Conservation (phyloP, 345 rosid species). For the Hevea brasiliensis region DNA sequence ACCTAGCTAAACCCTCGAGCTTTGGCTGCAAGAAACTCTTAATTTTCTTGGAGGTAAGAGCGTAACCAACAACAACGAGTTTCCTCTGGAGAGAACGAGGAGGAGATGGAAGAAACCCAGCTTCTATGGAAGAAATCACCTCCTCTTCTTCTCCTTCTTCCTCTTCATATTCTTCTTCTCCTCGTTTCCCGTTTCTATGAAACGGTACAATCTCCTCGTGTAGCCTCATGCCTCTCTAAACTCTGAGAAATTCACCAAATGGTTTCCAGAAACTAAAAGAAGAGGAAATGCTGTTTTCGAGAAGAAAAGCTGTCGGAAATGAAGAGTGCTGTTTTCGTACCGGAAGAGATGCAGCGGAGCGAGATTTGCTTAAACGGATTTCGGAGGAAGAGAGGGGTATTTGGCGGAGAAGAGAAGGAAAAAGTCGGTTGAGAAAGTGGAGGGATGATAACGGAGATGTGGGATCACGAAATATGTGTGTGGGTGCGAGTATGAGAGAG, state of each 20-base stretch:
- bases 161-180: conserved; percentile 8
- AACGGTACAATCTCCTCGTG: conserved; percentile 36
- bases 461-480: conserved; percentile 5
- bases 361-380: neutral
- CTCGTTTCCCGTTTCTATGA: conserved; percentile 9
- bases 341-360: neutral
- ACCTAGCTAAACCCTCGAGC: conserved; percentile 74
- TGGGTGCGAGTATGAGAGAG: neutral
- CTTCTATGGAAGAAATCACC: conserved; percentile 16
- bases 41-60: conserved; percentile 75
- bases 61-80: conserved; percentile 67
- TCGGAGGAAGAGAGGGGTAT: neutral
- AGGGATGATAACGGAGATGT: conserved; percentile 10
- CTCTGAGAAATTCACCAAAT: neutral
- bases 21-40: conserved; percentile 82
- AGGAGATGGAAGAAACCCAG: conserved; percentile 19
- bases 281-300: neutral
- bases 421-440: neutral
- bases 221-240: conserved; percentile 37
- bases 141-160: conserved; percentile 10
- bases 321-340: neutral
- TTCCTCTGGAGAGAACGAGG: conserved; percentile 25
- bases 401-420: neutral
- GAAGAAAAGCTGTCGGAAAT: neutral
- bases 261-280: neutral